phyloP scores from a whole-genome alignment of 768 basidiomycete genomes.

The Suillus decipiens region DNA sequence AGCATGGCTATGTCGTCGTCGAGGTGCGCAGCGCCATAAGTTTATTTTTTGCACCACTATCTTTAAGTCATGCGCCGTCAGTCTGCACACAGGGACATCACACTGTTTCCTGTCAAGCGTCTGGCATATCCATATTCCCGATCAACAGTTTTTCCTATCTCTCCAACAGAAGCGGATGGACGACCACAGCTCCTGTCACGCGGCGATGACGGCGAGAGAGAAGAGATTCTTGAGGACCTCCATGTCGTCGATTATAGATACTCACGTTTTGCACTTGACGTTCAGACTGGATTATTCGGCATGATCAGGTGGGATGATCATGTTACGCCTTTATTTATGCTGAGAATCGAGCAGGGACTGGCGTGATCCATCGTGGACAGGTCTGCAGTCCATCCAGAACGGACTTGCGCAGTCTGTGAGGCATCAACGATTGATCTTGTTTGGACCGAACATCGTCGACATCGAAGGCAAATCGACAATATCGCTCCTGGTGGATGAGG shows the following conservation, averaged over 20 bases:
- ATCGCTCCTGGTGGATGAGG: conserved; percentile 86
- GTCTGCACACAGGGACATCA: conserved; percentile 84
- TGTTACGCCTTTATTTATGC: neutral
- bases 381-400: conserved; percentile 56
- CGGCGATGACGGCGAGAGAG: conserved; percentile 33
- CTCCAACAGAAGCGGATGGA: conserved; percentile 32
- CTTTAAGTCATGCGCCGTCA: conserved; percentile 30
- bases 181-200: conserved; percentile 24
- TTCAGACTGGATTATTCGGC: conserved; percentile 75
- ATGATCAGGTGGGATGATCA: conserved; percentile 66
- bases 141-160: conserved; percentile 73
- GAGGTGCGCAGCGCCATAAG: conserved; percentile 61
- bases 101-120: conserved; percentile 68
- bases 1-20: conserved; percentile 78
- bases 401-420: conserved; percentile 60
- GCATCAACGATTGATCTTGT: conserved; percentile 69
- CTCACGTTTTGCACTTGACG: conserved; percentile 86
- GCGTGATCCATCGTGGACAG: conserved; percentile 79
- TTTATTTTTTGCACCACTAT: neutral
- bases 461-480: conserved; percentile 84
- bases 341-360: conserved; percentile 64
- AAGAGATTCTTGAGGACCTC: conserved; percentile 50
- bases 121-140: conserved; percentile 77
- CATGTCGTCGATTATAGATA: conserved; percentile 89
- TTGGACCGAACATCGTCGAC: conserved; percentile 86